Evolutionary conservation across 495 filamentous ascomycete species (phyloP), one percentile per base, ranked within the genome.

Genomic region (Talaromyces adpressus): DNA sequence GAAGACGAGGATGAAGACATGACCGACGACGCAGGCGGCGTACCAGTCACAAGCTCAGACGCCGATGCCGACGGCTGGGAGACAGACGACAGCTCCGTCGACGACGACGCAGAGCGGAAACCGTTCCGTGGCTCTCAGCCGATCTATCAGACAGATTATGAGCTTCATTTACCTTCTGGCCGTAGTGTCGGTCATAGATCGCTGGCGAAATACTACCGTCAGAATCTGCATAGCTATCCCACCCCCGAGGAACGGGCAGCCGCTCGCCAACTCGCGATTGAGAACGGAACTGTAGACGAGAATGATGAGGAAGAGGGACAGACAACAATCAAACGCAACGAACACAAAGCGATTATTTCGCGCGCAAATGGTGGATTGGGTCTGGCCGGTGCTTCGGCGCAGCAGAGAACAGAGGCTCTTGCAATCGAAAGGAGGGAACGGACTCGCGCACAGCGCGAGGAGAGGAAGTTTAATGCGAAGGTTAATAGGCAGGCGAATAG

Each of bases 81-180:
- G 75, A 97, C 91, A 1, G 77, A 77, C 16, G 75, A 77, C 16
- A 58, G 54, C 23, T 57, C 51, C 22, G 62, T 63, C 9, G 76
- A 73, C 6, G 45, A 66, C 25, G 66, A 69, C 11, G 30, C 36
- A 16, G 20, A 53, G 12, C 62, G 64, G 20, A 45, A 65, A 57
- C 60, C 58, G 29, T 84, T 84, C 62, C 76, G 73, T 64, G 77
- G 77, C 60, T 78, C 79, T 5, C 82, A 85, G 59, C 88, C 92
- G 5, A 87, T 91, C 52, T 96, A 91, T 73, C 86, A 93, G 67
- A 89, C 91, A 63, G 94, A 98, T 27, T 91, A 89, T 69, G 95
- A 98, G 74, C 82, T 98, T 18, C 91, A 98, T 71, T 85, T 98
- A n/a, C 93, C 93, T 3, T 90, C 88, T 18, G 94, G 94, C 34